These are phyloP conservation scores for Globisporangium spiculum DNA, from an alignment of 352 stramenopile genomes.

Conservation along the genomic window DNA sequence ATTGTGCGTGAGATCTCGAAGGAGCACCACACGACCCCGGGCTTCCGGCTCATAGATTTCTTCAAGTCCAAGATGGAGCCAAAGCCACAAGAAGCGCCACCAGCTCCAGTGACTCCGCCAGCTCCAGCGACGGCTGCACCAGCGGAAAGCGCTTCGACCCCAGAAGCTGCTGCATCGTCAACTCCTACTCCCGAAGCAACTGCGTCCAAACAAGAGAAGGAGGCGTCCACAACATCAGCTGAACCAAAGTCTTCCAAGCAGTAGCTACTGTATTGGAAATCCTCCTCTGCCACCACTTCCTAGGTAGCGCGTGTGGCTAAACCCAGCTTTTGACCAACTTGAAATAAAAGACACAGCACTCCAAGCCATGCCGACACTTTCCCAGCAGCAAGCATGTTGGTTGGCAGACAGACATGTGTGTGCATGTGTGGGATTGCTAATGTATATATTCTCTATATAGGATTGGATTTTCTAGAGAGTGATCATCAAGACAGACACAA, in stretches of 20 bases:
- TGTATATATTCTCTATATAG: slow-evolving; percentile 4
- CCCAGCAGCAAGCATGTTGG: too few relatives aligned
- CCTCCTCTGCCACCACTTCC: background rate
- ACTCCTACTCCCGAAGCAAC: background rate
- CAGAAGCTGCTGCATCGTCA: background rate
- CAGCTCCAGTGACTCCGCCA: slow-evolving; percentile 1
- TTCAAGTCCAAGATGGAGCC: slow-evolving; percentile 80
- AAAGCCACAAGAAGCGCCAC: slow-evolving; percentile 25
- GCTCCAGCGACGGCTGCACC: background rate
- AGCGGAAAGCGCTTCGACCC: too few relatives aligned
- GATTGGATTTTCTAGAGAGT: background rate
- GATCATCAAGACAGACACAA: background rate
- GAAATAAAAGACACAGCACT: background rate
- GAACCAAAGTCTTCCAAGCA: background rate
- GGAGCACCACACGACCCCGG: slow-evolving; percentile 62
- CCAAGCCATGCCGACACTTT: background rate
- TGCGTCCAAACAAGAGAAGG: background rate
- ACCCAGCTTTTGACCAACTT: background rate
- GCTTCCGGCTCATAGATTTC: slow-evolving; percentile 84
- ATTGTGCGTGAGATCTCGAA: slow-evolving; percentile 85
- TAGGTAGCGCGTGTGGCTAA: background rate
- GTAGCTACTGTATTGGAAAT: background rate
- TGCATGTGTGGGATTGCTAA: background rate
- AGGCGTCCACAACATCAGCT: background rate
- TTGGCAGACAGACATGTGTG: background rate